A percentile compares a stretch with the other conserved stretches of the same genome.
phyloP scores from a whole-genome alignment of 116 monocot genomes.

The Dioscorea cayenensis region DNA sequence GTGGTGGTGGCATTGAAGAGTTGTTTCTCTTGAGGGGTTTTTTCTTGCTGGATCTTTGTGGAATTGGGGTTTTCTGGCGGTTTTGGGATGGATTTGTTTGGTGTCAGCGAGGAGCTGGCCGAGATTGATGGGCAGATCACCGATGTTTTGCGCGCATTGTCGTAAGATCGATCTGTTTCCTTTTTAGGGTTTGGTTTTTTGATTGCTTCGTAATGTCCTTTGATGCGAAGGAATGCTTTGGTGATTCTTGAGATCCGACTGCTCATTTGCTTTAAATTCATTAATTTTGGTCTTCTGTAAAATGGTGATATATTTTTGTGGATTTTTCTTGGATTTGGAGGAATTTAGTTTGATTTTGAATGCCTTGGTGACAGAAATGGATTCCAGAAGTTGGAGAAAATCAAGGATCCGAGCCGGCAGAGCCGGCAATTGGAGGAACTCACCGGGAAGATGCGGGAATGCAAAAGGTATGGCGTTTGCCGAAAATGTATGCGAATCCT shows the following conservation, averaged over 20 bases:
- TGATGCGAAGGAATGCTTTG: not conserved
- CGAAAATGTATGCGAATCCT: too few species aligned
- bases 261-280: not conserved
- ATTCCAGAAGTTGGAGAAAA: conserved; percentile 83
- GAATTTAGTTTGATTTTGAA: not conserved
- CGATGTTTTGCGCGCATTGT: conserved; percentile 46
- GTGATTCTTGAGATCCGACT: not conserved
- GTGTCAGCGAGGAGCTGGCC: conserved; percentile 46
- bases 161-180: conserved; percentile 25
- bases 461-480: conserved; percentile 56
- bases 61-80: too few species aligned
- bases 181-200: not conserved
- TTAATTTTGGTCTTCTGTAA: not conserved
- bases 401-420: conserved; percentile 58
- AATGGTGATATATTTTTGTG: not conserved
- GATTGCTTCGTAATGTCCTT: too few species aligned
- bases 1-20: too few species aligned
- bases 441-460: conserved; percentile 83
- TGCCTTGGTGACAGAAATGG: conserved; percentile 53
- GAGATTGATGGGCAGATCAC: conserved; percentile 52
- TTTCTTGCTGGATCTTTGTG: too few species aligned
- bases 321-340: too few species aligned
- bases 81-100: conserved; percentile 38
- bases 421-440: conserved; percentile 89
- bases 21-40: too few species aligned